Conservation (phyloP, 2,329 filamentous ascomycete genomes). For the Penicillium sp. region DNA sequence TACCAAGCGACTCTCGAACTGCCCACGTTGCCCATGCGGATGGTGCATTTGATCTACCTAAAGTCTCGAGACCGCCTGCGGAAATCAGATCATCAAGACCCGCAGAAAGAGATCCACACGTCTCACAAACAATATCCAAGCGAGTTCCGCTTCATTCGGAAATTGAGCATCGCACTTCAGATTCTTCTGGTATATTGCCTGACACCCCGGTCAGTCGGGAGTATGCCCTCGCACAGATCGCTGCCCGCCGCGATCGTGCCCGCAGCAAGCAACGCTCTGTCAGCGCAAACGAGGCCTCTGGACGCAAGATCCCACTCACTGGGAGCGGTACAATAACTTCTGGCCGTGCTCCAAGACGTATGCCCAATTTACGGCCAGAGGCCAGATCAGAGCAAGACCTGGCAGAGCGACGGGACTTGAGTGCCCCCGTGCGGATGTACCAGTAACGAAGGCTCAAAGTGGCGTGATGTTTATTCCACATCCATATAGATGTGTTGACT, state of each 20-base stretch:
- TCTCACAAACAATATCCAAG: conserved; percentile 22
- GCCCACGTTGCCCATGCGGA: conserved; percentile 1
- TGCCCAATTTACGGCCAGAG: conserved; percentile 30
- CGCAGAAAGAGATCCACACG: conserved; percentile 8
- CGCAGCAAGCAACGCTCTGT: conserved; percentile 38
- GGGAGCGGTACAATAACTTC: conserved; percentile 23
- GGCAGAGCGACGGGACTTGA: conserved; percentile 32
- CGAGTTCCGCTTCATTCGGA: conserved; percentile 31
- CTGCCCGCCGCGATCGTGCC: conserved; percentile 43
- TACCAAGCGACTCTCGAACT: conserved; percentile 5
- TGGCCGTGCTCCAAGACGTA: conserved; percentile 24
- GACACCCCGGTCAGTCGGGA: conserved; percentile 44
- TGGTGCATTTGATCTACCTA: background rate
- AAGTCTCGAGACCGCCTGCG: background rate
- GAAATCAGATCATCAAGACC: conserved; percentile 11
- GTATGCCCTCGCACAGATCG: conserved; percentile 45
- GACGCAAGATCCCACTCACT: conserved; percentile 16
- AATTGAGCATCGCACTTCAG: conserved; percentile 12
- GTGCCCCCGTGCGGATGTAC: conserved; percentile 33
- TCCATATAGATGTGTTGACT: too few species aligned
- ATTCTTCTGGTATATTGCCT: conserved; percentile 25
- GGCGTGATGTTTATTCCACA: too few species aligned
- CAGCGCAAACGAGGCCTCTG: conserved; percentile 34
- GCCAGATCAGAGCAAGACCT: conserved; percentile 24
- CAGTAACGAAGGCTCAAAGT: conserved; percentile 13